Percentiles rank a stretch among this genome's conserved stretches.
Conservation (phyloP, 352 stramenopile genomes). For the Phytopythium helicoides region DNA sequence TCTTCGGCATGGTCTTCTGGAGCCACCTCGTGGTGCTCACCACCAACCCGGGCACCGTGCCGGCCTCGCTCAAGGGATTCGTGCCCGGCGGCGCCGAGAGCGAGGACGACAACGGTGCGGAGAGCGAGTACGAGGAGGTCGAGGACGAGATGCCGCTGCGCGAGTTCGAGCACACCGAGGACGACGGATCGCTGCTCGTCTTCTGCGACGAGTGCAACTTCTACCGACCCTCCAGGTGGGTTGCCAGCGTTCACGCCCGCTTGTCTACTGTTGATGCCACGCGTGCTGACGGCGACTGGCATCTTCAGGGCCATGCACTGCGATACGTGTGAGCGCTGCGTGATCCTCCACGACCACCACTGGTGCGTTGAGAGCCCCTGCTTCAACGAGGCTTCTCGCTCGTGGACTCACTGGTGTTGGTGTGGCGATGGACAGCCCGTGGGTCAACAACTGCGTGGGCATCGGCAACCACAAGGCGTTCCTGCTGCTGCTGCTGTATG, state of each 20-base stretch:
- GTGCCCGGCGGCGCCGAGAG: conserved; percentile 5
- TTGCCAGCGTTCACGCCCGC: no score
- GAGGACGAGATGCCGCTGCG: conserved; percentile 62
- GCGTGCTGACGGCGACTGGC: no score
- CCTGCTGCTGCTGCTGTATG: conserved; percentile 78
- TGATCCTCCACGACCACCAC: conserved; percentile 83
- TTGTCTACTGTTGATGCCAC: neutral
- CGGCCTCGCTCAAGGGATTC: conserved; percentile 29
- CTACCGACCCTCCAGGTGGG: conserved; percentile 72
- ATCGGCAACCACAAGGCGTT: conserved; percentile 84
- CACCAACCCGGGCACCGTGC: conserved; percentile 73
- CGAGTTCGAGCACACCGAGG: conserved; percentile 67
- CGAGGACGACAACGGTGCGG: conserved; percentile 10
- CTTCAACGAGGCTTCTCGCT: no score
- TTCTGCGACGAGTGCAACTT: conserved; percentile 83
- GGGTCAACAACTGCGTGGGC: conserved; percentile 87
- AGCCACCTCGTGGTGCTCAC: conserved; percentile 70
- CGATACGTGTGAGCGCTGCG: conserved; percentile 69
- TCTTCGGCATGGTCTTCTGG: conserved; percentile 76
- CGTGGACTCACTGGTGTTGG: no score
- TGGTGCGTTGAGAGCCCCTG: no score
- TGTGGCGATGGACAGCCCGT: conserved; percentile 45
- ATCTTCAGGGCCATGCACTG: conserved; percentile 81
- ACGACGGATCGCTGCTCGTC: conserved; percentile 73
- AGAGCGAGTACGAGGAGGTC: conserved; percentile 34